Evolutionary conservation across 75 land plant genomes (phyloP).

Genomic region (Picea glauca): DNA sequence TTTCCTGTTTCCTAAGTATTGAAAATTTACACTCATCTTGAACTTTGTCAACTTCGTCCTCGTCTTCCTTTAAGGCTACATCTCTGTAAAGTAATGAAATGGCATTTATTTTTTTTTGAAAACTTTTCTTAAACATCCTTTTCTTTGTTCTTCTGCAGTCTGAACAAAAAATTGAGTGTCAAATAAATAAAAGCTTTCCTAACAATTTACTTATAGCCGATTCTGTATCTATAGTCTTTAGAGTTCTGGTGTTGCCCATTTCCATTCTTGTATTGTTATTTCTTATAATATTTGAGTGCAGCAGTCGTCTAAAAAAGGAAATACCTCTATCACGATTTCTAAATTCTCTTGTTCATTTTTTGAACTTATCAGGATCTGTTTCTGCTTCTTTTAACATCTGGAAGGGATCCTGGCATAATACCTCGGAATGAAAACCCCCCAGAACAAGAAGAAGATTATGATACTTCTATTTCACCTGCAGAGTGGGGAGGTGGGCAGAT

Average conservation of each 20-base stretch:
- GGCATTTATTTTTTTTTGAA: neutral
- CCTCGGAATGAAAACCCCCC: conserved; percentile 62
- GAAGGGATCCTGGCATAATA: conserved; percentile 75
- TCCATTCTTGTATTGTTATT: neutral
- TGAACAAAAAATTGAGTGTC: neutral
- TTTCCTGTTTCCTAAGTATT: neutral
- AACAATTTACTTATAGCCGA: neutral
- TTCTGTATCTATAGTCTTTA: neutral
- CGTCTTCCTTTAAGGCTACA: neutral
- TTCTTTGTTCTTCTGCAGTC: neutral
- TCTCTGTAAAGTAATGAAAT: neutral
- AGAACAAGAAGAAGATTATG: conserved; percentile 37
- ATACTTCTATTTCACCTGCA: conserved; percentile 20
- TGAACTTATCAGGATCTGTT: conserved; percentile 14
- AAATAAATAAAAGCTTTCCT: neutral
- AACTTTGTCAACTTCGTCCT: neutral
- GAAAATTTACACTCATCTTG: neutral
- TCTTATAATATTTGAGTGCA: neutral
- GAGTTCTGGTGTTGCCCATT: neutral
- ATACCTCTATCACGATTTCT: neutral
- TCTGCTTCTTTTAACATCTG: conserved; percentile 62
- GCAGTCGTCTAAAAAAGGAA: neutral
- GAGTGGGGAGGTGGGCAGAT: conserved; percentile 42
- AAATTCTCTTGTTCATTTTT: neutral
- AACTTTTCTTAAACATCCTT: neutral